Evolutionary conservation across 371 early-diverging fungal genomes (phyloP).

Genomic region (Ordospora colligata): DNA sequence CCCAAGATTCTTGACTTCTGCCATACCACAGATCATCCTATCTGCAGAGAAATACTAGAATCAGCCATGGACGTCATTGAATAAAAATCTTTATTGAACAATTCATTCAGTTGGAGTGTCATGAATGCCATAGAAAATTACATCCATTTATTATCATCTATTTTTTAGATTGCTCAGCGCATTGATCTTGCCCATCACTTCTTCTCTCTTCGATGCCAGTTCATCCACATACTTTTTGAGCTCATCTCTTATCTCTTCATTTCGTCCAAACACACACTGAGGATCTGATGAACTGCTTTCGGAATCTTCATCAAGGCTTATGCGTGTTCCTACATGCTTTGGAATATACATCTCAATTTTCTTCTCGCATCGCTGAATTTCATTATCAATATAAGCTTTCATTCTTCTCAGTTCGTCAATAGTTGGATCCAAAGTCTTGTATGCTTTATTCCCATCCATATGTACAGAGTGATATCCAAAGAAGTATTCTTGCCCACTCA

Average conservation of each 20-base stretch:
- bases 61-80: slow-evolving; percentile 20
- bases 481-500: slow-evolving; percentile 50
- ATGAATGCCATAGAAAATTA: too few species aligned
- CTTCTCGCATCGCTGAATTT: slow-evolving; percentile 28
- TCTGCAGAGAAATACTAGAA: slow-evolving; percentile 33
- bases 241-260: not conserved
- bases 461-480: slow-evolving; percentile 43
- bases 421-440: not conserved
- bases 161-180: not conserved
- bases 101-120: too few species aligned
- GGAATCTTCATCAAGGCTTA: slow-evolving; percentile 20
- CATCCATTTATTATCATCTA: too few species aligned
- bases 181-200: not conserved
- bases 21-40: slow-evolving; percentile 33
- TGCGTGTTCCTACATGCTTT: not conserved
- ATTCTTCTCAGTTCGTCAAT: slow-evolving; percentile 29
- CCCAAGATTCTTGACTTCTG: slow-evolving; percentile 42
- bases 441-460: slow-evolving; percentile 7
- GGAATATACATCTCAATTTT: slow-evolving; percentile 7
- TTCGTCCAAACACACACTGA: not conserved
- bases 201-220: slow-evolving; percentile 10
- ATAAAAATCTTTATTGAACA: not conserved
- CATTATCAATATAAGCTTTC: slow-evolving; percentile 28
- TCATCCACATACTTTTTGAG: slow-evolving; percentile 14
- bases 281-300: not conserved